phyloP scores from a whole-genome alignment of 768 basidiomycete genomes.

The Tubosaeta sp. region DNA sequence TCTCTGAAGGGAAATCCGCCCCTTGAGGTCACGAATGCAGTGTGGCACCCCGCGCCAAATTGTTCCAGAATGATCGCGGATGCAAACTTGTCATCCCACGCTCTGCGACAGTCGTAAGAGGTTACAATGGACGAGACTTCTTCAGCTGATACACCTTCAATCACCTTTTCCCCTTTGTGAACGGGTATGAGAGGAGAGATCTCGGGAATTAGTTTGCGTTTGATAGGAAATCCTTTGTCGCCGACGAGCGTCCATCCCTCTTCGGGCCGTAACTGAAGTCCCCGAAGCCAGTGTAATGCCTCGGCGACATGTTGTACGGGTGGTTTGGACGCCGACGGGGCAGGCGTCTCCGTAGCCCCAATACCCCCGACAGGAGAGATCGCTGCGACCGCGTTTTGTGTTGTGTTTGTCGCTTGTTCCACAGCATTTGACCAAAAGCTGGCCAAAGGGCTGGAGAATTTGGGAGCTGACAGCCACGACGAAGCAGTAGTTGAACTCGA shows the following conservation, averaged over 20 bases:
- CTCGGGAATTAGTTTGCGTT: constrained; percentile 69
- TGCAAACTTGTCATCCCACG: constrained; percentile 87
- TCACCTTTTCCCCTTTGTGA: constrained; percentile 84
- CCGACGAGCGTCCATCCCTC: constrained; percentile 74
- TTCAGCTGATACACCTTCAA: constrained; percentile 91
- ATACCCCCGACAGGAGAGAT: constrained; percentile 53
- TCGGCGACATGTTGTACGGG: constrained; percentile 83
- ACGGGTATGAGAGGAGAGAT: constrained; percentile 81
- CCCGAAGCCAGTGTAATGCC: constrained; percentile 75
- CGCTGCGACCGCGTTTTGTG: constrained; percentile 74
- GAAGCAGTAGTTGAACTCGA: constrained; percentile 19
- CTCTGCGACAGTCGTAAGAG: constrained; percentile 65
- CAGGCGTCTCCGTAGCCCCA: constrained; percentile 33
- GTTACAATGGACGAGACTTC: constrained; percentile 75
- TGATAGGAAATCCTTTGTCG: constrained; percentile 72
- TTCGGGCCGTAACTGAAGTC: constrained; percentile 55
- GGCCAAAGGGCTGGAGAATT: constrained; percentile 63
- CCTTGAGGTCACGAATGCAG: constrained; percentile 67
- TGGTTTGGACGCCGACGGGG: constrained; percentile 52
- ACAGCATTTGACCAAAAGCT: constrained; percentile 73
- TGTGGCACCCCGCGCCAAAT: constrained; percentile 71
- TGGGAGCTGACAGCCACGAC: constrained; percentile 57
- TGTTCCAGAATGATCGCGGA: constrained; percentile 66
- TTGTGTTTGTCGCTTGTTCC: constrained; percentile 68
- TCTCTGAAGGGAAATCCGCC: constrained; percentile 89